phyloP scores from a whole-genome alignment of 805 yeast genomes.

The Hanseniaspora valbyensis region DNA sequence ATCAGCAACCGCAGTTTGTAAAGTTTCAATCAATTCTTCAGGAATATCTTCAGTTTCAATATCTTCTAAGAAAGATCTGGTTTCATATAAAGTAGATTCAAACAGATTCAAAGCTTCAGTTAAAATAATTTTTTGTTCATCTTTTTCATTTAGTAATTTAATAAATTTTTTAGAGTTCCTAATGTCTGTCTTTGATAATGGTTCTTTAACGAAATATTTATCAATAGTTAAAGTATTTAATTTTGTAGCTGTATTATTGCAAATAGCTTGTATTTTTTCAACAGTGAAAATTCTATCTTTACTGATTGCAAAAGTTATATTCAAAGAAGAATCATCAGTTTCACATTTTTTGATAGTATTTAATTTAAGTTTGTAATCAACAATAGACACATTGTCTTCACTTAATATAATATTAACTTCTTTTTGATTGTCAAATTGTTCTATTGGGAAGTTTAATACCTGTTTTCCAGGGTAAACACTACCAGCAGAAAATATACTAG shows the following conservation, averaged over 20 bases:
- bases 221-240: neutral
- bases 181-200: conserved; percentile 19
- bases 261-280: conserved; percentile 16
- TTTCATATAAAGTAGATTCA: conserved; percentile 61
- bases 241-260: conserved; percentile 18
- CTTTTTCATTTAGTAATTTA: conserved; percentile 41
- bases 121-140: conserved; percentile 40
- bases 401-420: neutral
- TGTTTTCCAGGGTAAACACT: conserved; percentile 34
- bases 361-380: neutral
- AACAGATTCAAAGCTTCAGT: conserved; percentile 56
- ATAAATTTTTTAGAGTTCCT: conserved; percentile 38
- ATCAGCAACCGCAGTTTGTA: conserved; percentile 34
- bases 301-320: conserved; percentile 17
- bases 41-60: conserved; percentile 37
- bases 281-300: conserved; percentile 20
- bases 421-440: conserved; percentile 19
- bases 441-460: conserved; percentile 35
- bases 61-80: conserved; percentile 50
- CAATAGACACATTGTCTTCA: neutral
- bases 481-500: neutral
- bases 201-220: neutral
- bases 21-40: conserved; percentile 30
- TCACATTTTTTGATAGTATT: neutral
- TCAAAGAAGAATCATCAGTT: neutral